Evolutionary conservation across 2,329 filamentous ascomycete species (phyloP).

Genomic region (Didymella glomerata): DNA sequence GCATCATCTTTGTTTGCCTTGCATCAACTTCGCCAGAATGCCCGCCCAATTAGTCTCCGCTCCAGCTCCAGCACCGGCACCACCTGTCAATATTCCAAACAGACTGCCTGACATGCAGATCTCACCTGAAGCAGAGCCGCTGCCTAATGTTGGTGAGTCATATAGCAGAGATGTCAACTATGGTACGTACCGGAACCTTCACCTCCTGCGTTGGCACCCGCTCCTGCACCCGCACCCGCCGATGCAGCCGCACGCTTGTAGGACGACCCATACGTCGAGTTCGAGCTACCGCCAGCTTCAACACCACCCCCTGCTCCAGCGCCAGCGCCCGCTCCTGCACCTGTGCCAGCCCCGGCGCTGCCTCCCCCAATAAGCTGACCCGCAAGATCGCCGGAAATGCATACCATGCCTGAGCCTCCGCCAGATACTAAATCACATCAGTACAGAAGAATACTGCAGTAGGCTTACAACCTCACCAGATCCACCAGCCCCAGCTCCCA

Average conservation of each 20-base stretch:
- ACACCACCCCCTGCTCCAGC: background rate
- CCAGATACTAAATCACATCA: background rate
- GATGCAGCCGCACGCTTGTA: background rate
- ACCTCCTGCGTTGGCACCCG: background rate
- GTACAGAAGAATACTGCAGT: too few species aligned
- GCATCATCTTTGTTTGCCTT: too few species aligned
- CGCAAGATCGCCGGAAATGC: background rate
- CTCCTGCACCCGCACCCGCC: background rate
- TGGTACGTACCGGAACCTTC: background rate
- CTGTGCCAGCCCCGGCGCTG: background rate
- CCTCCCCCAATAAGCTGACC: background rate
- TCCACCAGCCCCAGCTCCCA: too few species aligned
- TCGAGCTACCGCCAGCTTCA: background rate
- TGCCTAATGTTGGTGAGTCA: background rate
- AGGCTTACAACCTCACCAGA: too few species aligned
- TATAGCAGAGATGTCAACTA: background rate
- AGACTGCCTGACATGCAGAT: background rate
- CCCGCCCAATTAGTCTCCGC: background rate
- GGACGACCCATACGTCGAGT: background rate
- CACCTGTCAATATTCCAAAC: background rate
- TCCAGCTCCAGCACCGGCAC: background rate
- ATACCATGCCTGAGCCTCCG: constrained; percentile 2
- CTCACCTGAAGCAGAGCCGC: background rate
- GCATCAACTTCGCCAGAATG: background rate
- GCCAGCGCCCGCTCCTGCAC: background rate